Evolutionary conservation across 805 yeast genomes (phyloP).

Genomic region (Myxozyma nipponensis): DNA sequence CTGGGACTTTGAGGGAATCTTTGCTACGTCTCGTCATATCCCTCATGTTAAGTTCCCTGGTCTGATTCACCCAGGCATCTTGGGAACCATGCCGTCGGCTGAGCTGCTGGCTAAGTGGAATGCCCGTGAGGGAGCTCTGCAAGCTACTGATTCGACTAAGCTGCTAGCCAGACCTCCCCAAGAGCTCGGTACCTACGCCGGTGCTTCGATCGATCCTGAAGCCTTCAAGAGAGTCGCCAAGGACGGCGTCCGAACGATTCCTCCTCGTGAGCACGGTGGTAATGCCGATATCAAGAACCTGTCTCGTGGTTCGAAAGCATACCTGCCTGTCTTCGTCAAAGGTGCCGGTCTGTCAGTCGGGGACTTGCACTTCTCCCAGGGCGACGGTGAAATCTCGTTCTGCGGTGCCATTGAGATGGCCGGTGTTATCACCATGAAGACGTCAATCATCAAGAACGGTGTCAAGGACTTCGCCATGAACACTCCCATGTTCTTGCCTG

Average conservation of each 20-base stretch:
- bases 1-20: slow-evolving; percentile 51
- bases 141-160: slow-evolving; percentile 28
- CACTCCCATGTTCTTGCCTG: slow-evolving; percentile 48
- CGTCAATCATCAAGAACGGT: slow-evolving; percentile 44
- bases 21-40: slow-evolving; percentile 48
- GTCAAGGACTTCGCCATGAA: slow-evolving; percentile 42
- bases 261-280: slow-evolving; percentile 48
- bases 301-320: slow-evolving; percentile 48
- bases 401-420: slow-evolving; percentile 56
- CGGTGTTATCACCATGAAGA: slow-evolving; percentile 45
- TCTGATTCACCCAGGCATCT: slow-evolving; percentile 49
- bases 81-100: slow-evolving; percentile 49
- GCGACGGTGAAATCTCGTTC: slow-evolving; percentile 52
- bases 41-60: slow-evolving; percentile 51
- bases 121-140: slow-evolving; percentile 41
- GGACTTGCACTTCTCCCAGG: slow-evolving; percentile 51
- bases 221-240: slow-evolving; percentile 36
- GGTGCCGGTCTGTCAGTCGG: slow-evolving; percentile 51
- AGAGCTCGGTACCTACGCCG: slow-evolving; percentile 41
- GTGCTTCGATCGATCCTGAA: slow-evolving; percentile 37
- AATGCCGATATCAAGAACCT: slow-evolving; percentile 52
- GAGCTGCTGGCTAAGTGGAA: slow-evolving; percentile 47
- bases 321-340: slow-evolving; percentile 46
- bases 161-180: slow-evolving; percentile 44
- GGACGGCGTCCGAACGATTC: slow-evolving; percentile 50